These are phyloP conservation scores for Tolypocladium ovalisporum DNA, from an alignment of 2,329 filamentous ascomycete species.

Conservation along the genomic window DNA sequence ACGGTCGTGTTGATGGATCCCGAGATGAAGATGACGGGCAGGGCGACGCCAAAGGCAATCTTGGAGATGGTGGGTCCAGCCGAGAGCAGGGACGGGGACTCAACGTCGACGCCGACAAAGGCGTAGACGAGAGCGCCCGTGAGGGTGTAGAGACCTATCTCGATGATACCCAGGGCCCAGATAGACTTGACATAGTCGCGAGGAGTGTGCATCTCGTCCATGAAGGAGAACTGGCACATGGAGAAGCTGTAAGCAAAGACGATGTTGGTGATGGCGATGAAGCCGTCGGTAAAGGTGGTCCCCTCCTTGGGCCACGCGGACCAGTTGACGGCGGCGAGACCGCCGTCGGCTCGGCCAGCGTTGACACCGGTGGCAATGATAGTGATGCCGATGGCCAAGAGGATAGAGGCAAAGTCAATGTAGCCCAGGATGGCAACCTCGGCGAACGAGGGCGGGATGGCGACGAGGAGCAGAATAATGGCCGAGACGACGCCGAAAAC, in stretches of 20 bases:
- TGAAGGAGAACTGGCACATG: conserved; percentile 40
- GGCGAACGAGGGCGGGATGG: conserved; percentile 36
- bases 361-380: conserved; percentile 53
- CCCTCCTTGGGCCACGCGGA: conserved; percentile 33
- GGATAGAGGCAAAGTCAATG: conserved; percentile 50
- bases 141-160: conserved; percentile 55
- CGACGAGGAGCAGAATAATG: conserved; percentile 32
- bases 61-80: conserved; percentile 49
- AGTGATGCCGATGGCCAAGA: conserved; percentile 51
- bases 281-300: conserved; percentile 40
- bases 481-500: conserved; percentile 34
- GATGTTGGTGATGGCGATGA: conserved; percentile 56
- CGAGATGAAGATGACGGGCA: conserved; percentile 64
- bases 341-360: conserved; percentile 17
- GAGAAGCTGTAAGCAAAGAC: conserved; percentile 56
- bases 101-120: conserved; percentile 52
- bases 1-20: conserved; percentile 56
- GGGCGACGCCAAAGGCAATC: conserved; percentile 57
- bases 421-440: conserved; percentile 39
- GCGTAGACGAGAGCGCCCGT: conserved; percentile 59
- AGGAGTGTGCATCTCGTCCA: conserved; percentile 42
- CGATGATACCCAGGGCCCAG: conserved; percentile 47
- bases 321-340: conserved; percentile 23
- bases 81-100: conserved; percentile 57
- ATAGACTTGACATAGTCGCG: conserved; percentile 42